Base-by-base conservation (phyloP, 1,284 basidiomycete genomes). In the Sphaerobolus stellatus region DNA sequence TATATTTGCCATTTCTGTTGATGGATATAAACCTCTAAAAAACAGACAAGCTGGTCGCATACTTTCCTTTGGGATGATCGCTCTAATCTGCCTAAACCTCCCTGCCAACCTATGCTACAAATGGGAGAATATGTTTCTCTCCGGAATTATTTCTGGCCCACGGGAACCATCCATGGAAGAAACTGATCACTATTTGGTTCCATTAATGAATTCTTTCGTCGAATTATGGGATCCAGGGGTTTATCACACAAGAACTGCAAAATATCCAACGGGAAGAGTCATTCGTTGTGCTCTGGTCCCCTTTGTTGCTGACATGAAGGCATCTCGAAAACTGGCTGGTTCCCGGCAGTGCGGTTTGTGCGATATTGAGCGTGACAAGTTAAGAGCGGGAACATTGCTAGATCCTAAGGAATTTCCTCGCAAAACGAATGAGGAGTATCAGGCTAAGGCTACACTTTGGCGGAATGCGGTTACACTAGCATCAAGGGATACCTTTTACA, bases 11-110 rank as follows among this genome's bases (percentile, higher is more conserved):
- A 59, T 77, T 1, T 64, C 58, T 33, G 44, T 72, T 3, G 70
- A 78, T 49, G 72, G 65, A 50, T 77, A 78, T 61, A 76, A 76
- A 52, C 72, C 73, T 0, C 60, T 59, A 0, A 48, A 56, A 0
- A 71, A 67, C 47, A 71, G 67, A 45, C 50, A 38, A 20, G 55
- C 65, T 20, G 67, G 71, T 2, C 69, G 70, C 40, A 62, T 61
- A 3, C 52, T 56, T 1, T 73, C 70, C 5, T 50, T 69, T 27
- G 71, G 73, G 0, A 60, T 63, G 1, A 70, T 78, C 1, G 62
- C 59, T 1, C 57, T 79, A 52, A 56, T 59, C 0, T 62, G 65
- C 20, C 54, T 68, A 5, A 72, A 72, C 50, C 64, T 67, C 9
- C 72, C 65, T 11, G 60, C 58, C 8, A 57, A 61, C 25, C 30